These are phyloP conservation scores for Garcia nutans DNA, from an alignment of 345 rosid genomes.

Conservation along the genomic window DNA sequence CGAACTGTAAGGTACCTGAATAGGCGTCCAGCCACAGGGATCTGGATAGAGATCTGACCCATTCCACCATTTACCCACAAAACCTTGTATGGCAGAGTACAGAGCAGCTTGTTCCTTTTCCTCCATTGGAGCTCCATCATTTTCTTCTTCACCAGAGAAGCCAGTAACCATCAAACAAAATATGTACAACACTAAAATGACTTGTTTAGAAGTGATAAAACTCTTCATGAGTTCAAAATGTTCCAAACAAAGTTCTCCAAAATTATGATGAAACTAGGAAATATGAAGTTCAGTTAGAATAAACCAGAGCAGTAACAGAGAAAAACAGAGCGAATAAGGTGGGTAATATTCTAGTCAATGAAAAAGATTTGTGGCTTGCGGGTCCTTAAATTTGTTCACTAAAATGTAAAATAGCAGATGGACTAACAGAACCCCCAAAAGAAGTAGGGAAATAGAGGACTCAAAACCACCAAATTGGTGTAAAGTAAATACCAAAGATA, in stretches of 20 bases:
- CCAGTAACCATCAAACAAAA: conserved; percentile 39
- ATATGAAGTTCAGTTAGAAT: background rate
- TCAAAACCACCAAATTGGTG: conserved; percentile 17
- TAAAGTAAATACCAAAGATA: conserved; percentile 1
- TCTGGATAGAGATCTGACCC: conserved; percentile 89
- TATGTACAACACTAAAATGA: conserved; percentile 36
- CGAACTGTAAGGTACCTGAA: conserved; percentile 49
- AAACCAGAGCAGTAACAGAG: conserved; percentile 17
- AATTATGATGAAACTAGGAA: background rate
- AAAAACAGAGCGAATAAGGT: background rate
- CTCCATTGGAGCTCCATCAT: conserved; percentile 69
- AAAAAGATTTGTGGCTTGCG: background rate
- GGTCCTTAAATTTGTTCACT: conserved; percentile 4
- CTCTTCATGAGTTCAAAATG: conserved; percentile 19
- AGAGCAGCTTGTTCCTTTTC: conserved; percentile 63
- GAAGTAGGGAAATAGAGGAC: conserved; percentile 7
- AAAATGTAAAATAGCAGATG: background rate
- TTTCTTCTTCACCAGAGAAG: conserved; percentile 44
- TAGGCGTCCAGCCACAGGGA: conserved; percentile 98
- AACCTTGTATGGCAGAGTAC: conserved; percentile 74
- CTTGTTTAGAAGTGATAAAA: conserved; percentile 3
- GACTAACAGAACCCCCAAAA: conserved; percentile 12
- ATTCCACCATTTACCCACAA: conserved; percentile 88
- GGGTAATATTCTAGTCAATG: background rate
- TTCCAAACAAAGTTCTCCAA: background rate